Percentiles rank a stretch among this genome's conserved stretches.
Evolutionary conservation across 2,329 filamentous ascomycete genomes (phyloP).

Genomic region (Ceratocystis cacaofunesta): DNA sequence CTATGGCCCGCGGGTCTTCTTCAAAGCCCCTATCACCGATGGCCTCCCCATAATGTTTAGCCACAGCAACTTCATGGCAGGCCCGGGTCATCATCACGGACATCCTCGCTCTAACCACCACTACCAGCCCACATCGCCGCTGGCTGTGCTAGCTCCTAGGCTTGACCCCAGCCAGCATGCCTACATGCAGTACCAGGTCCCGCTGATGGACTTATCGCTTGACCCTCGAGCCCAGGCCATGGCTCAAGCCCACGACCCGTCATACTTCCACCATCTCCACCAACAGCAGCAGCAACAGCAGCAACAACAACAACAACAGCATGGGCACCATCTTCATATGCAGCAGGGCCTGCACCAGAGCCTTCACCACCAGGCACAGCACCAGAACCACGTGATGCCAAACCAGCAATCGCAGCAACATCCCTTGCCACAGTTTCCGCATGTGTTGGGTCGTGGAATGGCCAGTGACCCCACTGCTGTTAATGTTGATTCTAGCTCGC

Average conservation of each 20-base stretch:
- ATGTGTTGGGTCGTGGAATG: background rate
- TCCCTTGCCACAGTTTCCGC: background rate
- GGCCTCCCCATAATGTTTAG: conserved; percentile 27
- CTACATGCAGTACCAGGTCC: background rate
- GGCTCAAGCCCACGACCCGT: background rate
- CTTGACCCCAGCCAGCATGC: conserved; percentile 2
- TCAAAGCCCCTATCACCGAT: conserved; percentile 51
- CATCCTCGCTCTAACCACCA: conserved; percentile 36
- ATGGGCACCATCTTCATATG: background rate
- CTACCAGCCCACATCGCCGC: conserved; percentile 9
- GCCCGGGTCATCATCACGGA: conserved; percentile 19
- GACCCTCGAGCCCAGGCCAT: conserved; percentile 1
- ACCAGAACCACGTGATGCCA: background rate
- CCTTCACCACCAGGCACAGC: background rate
- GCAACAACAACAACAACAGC: background rate
- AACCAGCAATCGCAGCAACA: conserved; percentile 1
- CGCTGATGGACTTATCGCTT: background rate
- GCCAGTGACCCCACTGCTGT: background rate
- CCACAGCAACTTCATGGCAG: background rate
- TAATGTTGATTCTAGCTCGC: background rate
- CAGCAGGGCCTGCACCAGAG: background rate
- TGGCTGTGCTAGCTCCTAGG: conserved; percentile 2
- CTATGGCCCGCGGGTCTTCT: conserved; percentile 66
- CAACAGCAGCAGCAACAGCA: background rate
- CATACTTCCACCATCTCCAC: background rate